Conservation (phyloP, 495 filamentous ascomycete species). For the Amorphotheca resinae region DNA sequence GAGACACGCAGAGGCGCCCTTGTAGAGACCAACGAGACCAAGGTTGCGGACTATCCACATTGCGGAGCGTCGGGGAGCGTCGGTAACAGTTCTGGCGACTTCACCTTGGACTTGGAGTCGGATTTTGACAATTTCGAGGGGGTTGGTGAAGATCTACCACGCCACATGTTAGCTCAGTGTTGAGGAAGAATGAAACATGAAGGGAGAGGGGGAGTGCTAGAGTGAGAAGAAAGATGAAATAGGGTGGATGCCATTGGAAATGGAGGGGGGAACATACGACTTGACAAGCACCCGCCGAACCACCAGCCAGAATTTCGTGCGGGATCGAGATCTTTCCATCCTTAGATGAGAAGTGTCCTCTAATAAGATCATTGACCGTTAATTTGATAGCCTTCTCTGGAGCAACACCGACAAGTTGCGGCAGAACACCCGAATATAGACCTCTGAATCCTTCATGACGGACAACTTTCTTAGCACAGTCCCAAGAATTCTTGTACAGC, state of each 20-base stretch:
- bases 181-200: conserved; percentile 5
- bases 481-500: conserved; percentile 91
- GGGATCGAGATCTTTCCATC: conserved; percentile 59
- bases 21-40: conserved; percentile 91
- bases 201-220: conserved; percentile 16
- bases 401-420: conserved; percentile 91
- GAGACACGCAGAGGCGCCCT: conserved; percentile 91
- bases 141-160: conserved; percentile 84
- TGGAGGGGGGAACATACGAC: conserved; percentile 52
- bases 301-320: conserved; percentile 78
- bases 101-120: conserved; percentile 96
- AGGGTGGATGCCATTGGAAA: not conserved
- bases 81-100: conserved; percentile 77
- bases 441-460: conserved; percentile 82
- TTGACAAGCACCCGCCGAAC: conserved; percentile 84
- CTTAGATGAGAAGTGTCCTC: conserved; percentile 62
- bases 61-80: conserved; percentile 72
- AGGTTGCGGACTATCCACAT: conserved; percentile 96
- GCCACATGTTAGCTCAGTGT: conserved; percentile 2
- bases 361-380: conserved; percentile 89
- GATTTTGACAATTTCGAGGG: conserved; percentile 98
- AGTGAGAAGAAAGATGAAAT: too few species aligned
- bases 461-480: conserved; percentile 86
- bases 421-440: conserved; percentile 86
- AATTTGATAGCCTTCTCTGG: conserved; percentile 99